A percentile compares a stretch with the other conserved stretches of the same genome.
These are phyloP conservation scores for Platanthera guangdongensis DNA, from an alignment of 106 monocot species.

Conservation along the genomic window DNA sequence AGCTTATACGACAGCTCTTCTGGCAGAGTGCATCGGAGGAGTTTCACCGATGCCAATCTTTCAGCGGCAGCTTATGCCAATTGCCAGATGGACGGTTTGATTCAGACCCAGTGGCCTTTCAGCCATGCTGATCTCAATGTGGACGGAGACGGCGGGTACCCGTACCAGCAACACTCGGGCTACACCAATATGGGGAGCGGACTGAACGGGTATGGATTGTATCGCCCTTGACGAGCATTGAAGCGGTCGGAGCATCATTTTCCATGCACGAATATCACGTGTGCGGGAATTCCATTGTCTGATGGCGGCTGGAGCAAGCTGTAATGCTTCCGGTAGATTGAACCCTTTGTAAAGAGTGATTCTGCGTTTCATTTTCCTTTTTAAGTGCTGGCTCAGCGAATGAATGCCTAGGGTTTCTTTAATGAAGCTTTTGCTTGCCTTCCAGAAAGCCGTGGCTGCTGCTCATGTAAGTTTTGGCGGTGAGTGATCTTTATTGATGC, in stretches of 20 bases:
- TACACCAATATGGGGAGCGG: slow-evolving; percentile 22
- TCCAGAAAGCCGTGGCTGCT: not conserved
- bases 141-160: slow-evolving; percentile 30
- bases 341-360: slow-evolving; percentile 6
- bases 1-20: slow-evolving; percentile 24
- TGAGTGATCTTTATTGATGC: slow-evolving; percentile 2
- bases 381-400: not conserved
- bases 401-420: not conserved
- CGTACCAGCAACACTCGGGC: slow-evolving; percentile 22
- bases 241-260: not conserved
- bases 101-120: slow-evolving; percentile 43
- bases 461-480: slow-evolving; percentile 3
- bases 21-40: slow-evolving; percentile 10
- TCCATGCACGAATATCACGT: not conserved
- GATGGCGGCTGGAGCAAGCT: not conserved
- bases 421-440: slow-evolving; percentile 1
- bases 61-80: slow-evolving; percentile 23
- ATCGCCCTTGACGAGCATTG: slow-evolving; percentile 19
- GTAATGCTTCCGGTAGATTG: not conserved
- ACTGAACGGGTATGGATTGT: slow-evolving; percentile 39
- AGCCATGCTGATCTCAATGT: slow-evolving; percentile 17
- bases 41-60: slow-evolving; percentile 20
- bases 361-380: not conserved
- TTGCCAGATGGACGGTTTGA: slow-evolving; percentile 32
- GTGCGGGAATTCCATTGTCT: not conserved